phyloP scores from a whole-genome alignment of 306 rosid species.

The Cucurbita ficifolia region DNA sequence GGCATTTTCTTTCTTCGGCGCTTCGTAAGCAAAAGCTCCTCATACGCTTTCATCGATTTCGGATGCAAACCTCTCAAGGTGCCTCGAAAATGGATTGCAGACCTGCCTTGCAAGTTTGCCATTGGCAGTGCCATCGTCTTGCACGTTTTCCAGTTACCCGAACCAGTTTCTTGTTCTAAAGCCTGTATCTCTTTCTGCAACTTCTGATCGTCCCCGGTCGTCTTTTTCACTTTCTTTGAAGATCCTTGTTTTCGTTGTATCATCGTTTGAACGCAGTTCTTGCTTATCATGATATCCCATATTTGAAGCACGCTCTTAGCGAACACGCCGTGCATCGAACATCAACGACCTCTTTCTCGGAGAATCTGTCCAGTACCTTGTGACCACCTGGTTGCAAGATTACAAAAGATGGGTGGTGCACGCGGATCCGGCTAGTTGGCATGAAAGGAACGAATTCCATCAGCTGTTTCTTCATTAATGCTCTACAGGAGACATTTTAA shows the following conservation, averaged over 20 bases:
- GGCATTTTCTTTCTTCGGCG: constrained; percentile 45
- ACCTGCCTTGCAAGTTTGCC: constrained; percentile 61
- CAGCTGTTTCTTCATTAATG: constrained; percentile 91
- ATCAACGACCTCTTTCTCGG: constrained; percentile 78
- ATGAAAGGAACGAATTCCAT: constrained; percentile 78
- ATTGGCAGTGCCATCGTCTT: constrained; percentile 53
- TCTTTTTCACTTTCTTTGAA: constrained; percentile 49
- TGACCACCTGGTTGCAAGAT: constrained; percentile 92
- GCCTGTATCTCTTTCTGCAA: constrained; percentile 70
- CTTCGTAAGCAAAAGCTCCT: constrained; percentile 59
- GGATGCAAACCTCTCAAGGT: constrained; percentile 67
- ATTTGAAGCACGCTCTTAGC: constrained; percentile 56
- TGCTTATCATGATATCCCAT: constrained; percentile 76
- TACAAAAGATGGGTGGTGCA: constrained; percentile 80
- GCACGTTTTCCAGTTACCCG: constrained; percentile 36
- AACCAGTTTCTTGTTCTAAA: constrained; percentile 46
- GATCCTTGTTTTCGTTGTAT: constrained; percentile 58
- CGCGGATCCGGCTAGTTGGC: constrained; percentile 88
- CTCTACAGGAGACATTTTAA: constrained; percentile 65
- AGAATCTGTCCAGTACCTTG: constrained; percentile 74
- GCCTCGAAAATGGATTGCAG: constrained; percentile 84
- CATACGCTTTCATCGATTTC: constrained; percentile 54
- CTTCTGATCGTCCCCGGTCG: constrained; percentile 79
- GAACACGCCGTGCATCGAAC: constrained; percentile 63
- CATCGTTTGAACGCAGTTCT: constrained; percentile 50